Evolutionary conservation across 2,329 filamentous ascomycete genomes (phyloP), one percentile per base, ranked within the genome.

Genomic region (Trichophyton simii): DNA sequence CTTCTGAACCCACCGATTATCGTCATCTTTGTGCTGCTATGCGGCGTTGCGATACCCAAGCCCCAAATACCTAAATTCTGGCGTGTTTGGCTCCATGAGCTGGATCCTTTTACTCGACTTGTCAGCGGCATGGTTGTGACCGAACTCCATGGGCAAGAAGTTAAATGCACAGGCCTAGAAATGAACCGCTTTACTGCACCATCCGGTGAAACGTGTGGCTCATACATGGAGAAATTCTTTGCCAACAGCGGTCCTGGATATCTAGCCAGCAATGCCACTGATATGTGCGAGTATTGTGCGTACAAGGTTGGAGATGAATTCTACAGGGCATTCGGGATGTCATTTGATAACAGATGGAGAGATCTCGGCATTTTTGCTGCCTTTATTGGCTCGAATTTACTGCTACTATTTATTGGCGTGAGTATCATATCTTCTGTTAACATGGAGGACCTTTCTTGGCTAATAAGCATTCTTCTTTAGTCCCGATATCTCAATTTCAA

Each of bases 221-320:
- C 77, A 0, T 83, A 82, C 69, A 72, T 82, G 69, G 57, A 63
- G 0, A 52, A 68, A 0, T 82, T 77, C 67, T 73, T 79, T 1
- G 28, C 61, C 3, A 62, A 38, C 31, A 66, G 67, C 0, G 70
- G 74, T 2, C 82, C 87, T 70, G 80, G 79, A 6, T 72, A 71
- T 2, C 71, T 83, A 2, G 66, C 74, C 55, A 75, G 82, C 64
- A 66, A 72, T n/a, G 77, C 78, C 2, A 82, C 76, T 0, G 64
- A 66, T 11, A 65, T 76, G 13, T 84, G 82, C 68, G 67, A 72
- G 0, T 83, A 79, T 72, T 84, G 82, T 69, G 88, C 89, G 0
- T 95, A 84, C 76, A 85, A 82, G 64, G 76, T 88, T 11, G 91
- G 90, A 34, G 87, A 95, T 66, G 80, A 95, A 75, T 95, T 92